A percentile compares a stretch with the other conserved stretches of the same genome.
These are phyloP conservation scores for Sugiyamaella grinbergsii DNA, from an alignment of 1,139 yeast genomes.

Conservation along the genomic window DNA sequence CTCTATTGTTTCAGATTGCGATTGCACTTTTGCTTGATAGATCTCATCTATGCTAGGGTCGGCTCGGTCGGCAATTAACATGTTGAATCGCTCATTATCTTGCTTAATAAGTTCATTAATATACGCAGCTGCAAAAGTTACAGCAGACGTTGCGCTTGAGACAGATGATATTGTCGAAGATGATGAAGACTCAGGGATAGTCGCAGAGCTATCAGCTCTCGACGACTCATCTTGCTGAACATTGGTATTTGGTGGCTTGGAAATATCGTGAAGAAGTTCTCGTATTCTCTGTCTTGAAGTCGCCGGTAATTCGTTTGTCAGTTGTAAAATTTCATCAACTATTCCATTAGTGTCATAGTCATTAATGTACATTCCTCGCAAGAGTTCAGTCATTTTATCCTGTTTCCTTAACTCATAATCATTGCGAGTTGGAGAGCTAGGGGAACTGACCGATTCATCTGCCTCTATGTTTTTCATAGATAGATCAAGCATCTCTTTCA, in stretches of 20 bases:
- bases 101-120: constrained; percentile 15
- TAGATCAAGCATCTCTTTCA: constrained; percentile 32
- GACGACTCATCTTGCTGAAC: not conserved
- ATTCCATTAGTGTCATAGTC: not conserved
- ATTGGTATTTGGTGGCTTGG: not conserved
- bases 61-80: not conserved
- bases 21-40: constrained; percentile 29
- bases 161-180: constrained; percentile 1
- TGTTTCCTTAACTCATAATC: constrained; percentile 25
- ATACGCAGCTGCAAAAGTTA: not conserved
- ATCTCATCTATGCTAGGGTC: constrained; percentile 24
- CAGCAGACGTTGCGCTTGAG: constrained; percentile 6
- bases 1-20: constrained; percentile 33
- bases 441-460: not conserved
- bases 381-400: constrained; percentile 26
- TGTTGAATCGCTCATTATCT: constrained; percentile 17
- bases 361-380: constrained; percentile 22
- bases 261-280: constrained; percentile 6
- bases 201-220: constrained; percentile 6
- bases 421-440: constrained; percentile 11
- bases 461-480: constrained; percentile 19
- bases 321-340: constrained; percentile 3
- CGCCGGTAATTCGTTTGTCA: constrained; percentile 11
- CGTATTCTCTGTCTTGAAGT: constrained; percentile 4
- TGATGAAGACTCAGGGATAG: constrained; percentile 9